Base-by-base conservation (phyloP, 306 rosid genomes). In the Lathyrus oleraceus region DNA sequence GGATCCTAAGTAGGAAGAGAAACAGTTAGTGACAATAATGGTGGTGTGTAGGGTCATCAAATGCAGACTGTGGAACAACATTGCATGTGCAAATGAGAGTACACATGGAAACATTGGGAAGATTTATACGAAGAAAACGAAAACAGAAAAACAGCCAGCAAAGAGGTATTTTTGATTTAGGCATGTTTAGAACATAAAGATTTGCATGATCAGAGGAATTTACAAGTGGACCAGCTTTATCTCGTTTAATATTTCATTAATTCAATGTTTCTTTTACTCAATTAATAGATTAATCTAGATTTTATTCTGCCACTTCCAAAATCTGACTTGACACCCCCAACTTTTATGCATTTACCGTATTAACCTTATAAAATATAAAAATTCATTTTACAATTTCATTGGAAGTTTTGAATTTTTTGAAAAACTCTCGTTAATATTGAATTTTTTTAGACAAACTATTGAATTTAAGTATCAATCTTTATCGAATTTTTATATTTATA, bases 71-170 rank as follows among this genome's bases (percentile, higher is more conserved):
- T 49, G 67, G 36, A 66, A 58, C 52, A 74, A 77, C 71, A 74
- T 40, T 49, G 76, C 88, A 81, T 78, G 92, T 89, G 90, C 87
- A 82, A 81, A 78, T 78, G 72, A 28, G 36, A 78, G 79, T 78
- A 73, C 84, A 81, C 81, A 83, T 75, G 83, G 66, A 82, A 16
- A 76, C 75, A 57, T 47, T 69, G 49, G 53, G 63, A 72, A 53
- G 53, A 61, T 62, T 59, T 71, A 59, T 40, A 12, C 35, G 23
- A 38, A 45, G 9, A 32, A 39, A 32, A 9, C 11, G 14, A 56
- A 52, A 9, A 14, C 28, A 16, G 5, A 64, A 21, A 71, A 67
- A 70, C 61, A 56, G 25, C 35, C 61, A 72, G 35, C 59, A 45
- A 71, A 79, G 54, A 36, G 69, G 20, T 27, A 71, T 68, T 74